Percentiles rank a stretch among this genome's conserved stretches.
phyloP scores from a whole-genome alignment of 2,329 filamentous ascomycete species.

The Thielaviopsis musarum region DNA sequence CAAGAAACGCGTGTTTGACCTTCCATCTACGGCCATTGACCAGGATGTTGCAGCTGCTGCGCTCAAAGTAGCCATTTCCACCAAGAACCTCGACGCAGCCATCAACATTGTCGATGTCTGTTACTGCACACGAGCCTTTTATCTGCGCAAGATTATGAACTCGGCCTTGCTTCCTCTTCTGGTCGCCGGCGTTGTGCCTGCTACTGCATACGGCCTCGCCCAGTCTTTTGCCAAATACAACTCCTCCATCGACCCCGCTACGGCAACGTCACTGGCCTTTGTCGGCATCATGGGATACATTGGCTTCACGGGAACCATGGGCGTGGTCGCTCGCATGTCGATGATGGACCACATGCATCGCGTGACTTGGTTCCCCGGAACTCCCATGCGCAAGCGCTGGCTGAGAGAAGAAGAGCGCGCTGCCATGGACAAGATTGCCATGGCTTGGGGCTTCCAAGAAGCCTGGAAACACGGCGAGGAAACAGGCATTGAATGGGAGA shows the following conservation, averaged over 20 bases:
- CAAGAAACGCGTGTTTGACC: slow-evolving; percentile 43
- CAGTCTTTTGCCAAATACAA: slow-evolving; percentile 44
- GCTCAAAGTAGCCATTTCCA: slow-evolving; percentile 61
- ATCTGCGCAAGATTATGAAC: slow-evolving; percentile 48
- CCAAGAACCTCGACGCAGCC: slow-evolving; percentile 61
- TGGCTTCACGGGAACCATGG: slow-evolving; percentile 62
- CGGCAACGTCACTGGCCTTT: slow-evolving; percentile 64
- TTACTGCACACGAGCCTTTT: slow-evolving; percentile 50
- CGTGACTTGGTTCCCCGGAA: slow-evolving; percentile 76
- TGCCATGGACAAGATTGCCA: slow-evolving; percentile 70
- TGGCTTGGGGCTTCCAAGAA: slow-evolving; percentile 85
- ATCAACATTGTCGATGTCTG: slow-evolving; percentile 58
- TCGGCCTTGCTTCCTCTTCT: slow-evolving; percentile 43
- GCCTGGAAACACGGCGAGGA: slow-evolving; percentile 69
- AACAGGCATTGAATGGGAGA: slow-evolving; percentile 78
- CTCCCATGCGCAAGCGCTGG: slow-evolving; percentile 68
- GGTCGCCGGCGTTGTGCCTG: slow-evolving; percentile 41
- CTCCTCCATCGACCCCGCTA: slow-evolving; percentile 56
- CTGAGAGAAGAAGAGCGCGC: slow-evolving; percentile 77
- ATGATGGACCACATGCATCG: slow-evolving; percentile 90
- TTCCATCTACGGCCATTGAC: slow-evolving; percentile 55
- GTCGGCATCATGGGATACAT: slow-evolving; percentile 71
- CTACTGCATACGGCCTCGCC: slow-evolving; percentile 54
- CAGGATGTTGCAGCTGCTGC: slow-evolving; percentile 53
- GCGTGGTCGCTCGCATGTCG: slow-evolving; percentile 69